phyloP scores from a whole-genome alignment of 495 filamentous ascomycete species.

The Penicillium alfredii region DNA sequence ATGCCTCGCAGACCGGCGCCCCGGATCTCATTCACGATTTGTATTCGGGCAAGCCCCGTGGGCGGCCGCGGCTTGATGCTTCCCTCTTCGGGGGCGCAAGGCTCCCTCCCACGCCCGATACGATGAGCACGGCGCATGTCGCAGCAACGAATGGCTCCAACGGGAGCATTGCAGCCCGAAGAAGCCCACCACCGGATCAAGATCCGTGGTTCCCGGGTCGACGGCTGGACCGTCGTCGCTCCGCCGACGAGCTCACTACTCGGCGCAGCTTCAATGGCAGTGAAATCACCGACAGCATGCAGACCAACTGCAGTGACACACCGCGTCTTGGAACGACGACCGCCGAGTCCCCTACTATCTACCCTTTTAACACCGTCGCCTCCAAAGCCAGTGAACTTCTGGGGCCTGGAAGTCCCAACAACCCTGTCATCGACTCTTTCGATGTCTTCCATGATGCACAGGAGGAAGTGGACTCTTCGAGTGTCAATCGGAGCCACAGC shows the following conservation, averaged over 20 bases:
- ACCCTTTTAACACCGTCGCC: slow-evolving; percentile 29
- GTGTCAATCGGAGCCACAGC: slow-evolving; percentile 20
- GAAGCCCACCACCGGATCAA: slow-evolving; percentile 14
- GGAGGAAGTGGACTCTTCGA: slow-evolving; percentile 17
- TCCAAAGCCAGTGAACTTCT: slow-evolving; percentile 22
- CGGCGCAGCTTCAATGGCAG: slow-evolving; percentile 28
- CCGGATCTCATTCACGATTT: slow-evolving; percentile 16
- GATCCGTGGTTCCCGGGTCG: slow-evolving; percentile 13
- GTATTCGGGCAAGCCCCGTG: slow-evolving; percentile 18
- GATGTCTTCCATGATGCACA: slow-evolving; percentile 16
- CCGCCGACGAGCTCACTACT: slow-evolving; percentile 29
- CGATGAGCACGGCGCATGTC: slow-evolving; percentile 39
- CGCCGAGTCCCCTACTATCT: slow-evolving; percentile 27
- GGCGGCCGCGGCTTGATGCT: slow-evolving; percentile 25
- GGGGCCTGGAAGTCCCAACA: slow-evolving; percentile 22
- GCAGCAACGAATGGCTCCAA: slow-evolving; percentile 30
- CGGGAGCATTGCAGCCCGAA: slow-evolving; percentile 27
- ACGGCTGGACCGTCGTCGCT: slow-evolving; percentile 29
- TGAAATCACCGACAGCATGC: slow-evolving; percentile 23
- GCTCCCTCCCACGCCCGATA: slow-evolving; percentile 42
- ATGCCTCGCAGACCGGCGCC: slow-evolving; percentile 14
- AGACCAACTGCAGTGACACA: slow-evolving; percentile 29
- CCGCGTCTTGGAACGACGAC: slow-evolving; percentile 18
- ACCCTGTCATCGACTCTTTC: slow-evolving; percentile 18
- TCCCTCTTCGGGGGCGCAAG: slow-evolving; percentile 30